Percentiles rank a stretch among this genome's conserved stretches.
Conservation (phyloP, 2,329 filamentous ascomycete species). For the Pseudogymnoascus sp. region DNA sequence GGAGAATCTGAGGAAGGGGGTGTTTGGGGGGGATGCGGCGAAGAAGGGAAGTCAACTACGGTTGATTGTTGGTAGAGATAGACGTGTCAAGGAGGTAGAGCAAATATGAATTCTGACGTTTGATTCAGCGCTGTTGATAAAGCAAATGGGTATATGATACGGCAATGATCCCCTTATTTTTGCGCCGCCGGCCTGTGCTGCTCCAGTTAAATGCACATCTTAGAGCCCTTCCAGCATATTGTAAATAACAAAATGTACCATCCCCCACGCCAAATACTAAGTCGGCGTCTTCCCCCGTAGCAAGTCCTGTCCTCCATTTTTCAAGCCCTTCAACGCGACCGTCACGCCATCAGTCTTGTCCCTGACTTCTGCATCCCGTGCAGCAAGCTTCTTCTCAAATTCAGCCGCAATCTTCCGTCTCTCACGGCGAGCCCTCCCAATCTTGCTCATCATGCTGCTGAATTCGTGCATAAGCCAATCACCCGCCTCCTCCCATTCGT, state of each 20-base stretch:
- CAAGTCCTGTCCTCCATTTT: slow-evolving; percentile 19
- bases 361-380: slow-evolving; percentile 23
- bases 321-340: slow-evolving; percentile 24
- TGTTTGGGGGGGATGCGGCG: slow-evolving; percentile 31
- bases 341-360: slow-evolving; percentile 19
- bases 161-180: background rate
- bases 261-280: background rate
- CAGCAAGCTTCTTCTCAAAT: slow-evolving; percentile 25
- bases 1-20: slow-evolving; percentile 38
- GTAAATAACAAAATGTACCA: background rate
- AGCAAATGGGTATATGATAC: slow-evolving; percentile 21
- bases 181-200: background rate
- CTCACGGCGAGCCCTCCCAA: slow-evolving; percentile 22
- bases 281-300: slow-evolving; percentile 11
- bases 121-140: slow-evolving; percentile 11
- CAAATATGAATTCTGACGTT: slow-evolving; percentile 17
- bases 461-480: slow-evolving; percentile 27
- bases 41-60: slow-evolving; percentile 34
- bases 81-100: slow-evolving; percentile 33
- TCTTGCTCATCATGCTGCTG: slow-evolving; percentile 17
- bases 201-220: background rate
- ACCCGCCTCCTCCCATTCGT: slow-evolving; percentile 28
- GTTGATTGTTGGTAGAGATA: slow-evolving; percentile 39
- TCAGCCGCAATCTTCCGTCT: slow-evolving; percentile 21
- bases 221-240: background rate